Base-by-base conservation (phyloP, 768 basidiomycete genomes). In the Russula virescens region DNA sequence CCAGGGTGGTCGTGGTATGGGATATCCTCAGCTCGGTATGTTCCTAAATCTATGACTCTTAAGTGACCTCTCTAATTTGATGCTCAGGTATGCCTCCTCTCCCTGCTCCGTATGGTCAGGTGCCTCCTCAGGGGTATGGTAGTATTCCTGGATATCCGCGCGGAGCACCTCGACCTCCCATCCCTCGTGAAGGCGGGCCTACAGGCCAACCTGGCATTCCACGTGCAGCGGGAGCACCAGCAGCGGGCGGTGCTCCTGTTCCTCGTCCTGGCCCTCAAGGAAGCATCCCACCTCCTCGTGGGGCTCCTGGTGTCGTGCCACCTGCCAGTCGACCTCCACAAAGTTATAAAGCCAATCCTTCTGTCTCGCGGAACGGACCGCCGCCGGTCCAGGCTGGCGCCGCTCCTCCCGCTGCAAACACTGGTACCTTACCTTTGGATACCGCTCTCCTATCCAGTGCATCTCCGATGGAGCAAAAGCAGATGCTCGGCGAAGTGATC, bases 401-500 rank as follows among this genome's bases (percentile, higher is more conserved):
- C n/a, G 72, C 74, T 11, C 72, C 84, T 65, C 79, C 78, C 35
- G 42, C 58, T 28, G 26, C 48, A 43, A 70, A 81, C 56, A 72
- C 80, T 62, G 81, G 81, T 21, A 78, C 80, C 47, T 76, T 86
- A 25, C 75, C 77, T 62, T 81, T 91, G 62, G 85, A 83, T 52
- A 78, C 91, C 23, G 80, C 85, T 70, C 71, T 81, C 11, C 79
- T 89, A 64, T 82, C 82, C 47, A 80, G 71, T 64, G 84, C 84
- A 25, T 75, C 81, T 52, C 83, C 86, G 40, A 78, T 80, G 74
- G 96, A 98, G 76, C 94, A 98, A 84, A 99, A 99, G 81, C 97
- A 99, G 76, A 94, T 98, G 89, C 81, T 99, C 52, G 97, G 97
- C 69, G 97, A 99, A 77, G 85, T 90, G 54, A 85, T 98, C 69